Percentiles rank a stretch among this genome's conserved stretches.
These are phyloP conservation scores for Kwoniella newhampshirensis DNA, from an alignment of 768 basidiomycete species.

Conservation along the genomic window DNA sequence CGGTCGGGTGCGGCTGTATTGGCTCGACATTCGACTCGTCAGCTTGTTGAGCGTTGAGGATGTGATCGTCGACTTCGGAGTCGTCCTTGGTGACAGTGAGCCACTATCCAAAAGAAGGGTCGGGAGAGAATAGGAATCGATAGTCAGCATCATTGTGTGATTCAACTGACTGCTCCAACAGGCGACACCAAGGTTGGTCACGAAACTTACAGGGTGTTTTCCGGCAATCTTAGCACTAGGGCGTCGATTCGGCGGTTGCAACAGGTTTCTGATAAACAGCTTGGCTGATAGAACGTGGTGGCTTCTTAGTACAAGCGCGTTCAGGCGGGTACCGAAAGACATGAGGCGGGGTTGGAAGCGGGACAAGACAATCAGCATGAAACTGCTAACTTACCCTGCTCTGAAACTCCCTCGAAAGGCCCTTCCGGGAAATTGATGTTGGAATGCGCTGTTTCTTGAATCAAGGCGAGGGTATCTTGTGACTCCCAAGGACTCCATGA, in stretches of 20 bases:
- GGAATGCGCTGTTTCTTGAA: conserved; percentile 24
- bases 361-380: no score
- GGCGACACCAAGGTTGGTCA: no score
- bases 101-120: conserved; percentile 8
- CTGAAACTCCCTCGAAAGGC: conserved; percentile 34
- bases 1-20: background rate
- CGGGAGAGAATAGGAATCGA: no score
- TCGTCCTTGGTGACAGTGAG: background rate
- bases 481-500: conserved; percentile 37
- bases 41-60: conserved; percentile 9
- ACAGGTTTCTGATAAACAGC: conserved; percentile 16
- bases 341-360: no score
- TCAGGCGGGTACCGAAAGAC: no score
- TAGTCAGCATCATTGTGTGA: no score
- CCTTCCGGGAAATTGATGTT: conserved; percentile 25
- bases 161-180: no score
- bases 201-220: conserved; percentile 19
- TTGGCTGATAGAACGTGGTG: no score
- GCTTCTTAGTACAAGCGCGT: no score
- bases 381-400: conserved; percentile 32
- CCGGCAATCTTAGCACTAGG: conserved; percentile 23
- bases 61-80: conserved; percentile 5
- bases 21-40: background rate
- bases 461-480: conserved; percentile 20
- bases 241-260: conserved; percentile 18